Evolutionary conservation across 345 rosid genomes (phyloP), one percentile per base, ranked within the genome.

Genomic region (Citrus reticulata): DNA sequence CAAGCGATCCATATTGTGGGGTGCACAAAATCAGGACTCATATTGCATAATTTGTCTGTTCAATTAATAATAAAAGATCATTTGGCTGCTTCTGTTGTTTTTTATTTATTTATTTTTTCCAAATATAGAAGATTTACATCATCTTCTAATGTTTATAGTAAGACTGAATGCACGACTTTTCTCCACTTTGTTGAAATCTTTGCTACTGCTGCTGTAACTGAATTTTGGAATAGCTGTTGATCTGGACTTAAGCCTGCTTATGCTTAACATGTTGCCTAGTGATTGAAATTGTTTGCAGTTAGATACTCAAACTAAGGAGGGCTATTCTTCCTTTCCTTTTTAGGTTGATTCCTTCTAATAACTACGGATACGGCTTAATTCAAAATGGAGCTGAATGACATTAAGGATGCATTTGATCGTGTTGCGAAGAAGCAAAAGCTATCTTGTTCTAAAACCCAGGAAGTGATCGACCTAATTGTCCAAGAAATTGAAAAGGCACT

Each of bases 341-440:
- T 54, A 67, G 73, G 65, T 54, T 35, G 65, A 67, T 76, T 24
- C 27, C 63, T 67, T 20, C 30, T 19, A 9, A 39, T 55, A 51
- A 46, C 35, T 32, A 35, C 42, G n/a, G 35, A 70, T 46, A 49
- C 65, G 19, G 76, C 72, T 35, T 55, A 61, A 57, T 46, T 76
- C 46, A 81, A 54, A 79, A 92, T 93, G 97, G 93, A 93, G 87
- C 81, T 93, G 81, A 93, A 89, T 85, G 89, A 85, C 49, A 83
- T 91, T 37, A 93, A 85, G 74, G 97, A 93, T 73, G 95, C 91
- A 75, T 91, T 93, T 83, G 95, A 93, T 81, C 93, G 91, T 69
- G 93, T 93, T 74, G 77, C 90, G 7, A 93, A 86, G 78, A 93
- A 91, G 86, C 97, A 91, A 81, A 93, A 87, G 79, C 83, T 91